Evolutionary conservation across 2,329 filamentous ascomycete species (phyloP).

Genomic region (Colletotrichum musicola): DNA sequence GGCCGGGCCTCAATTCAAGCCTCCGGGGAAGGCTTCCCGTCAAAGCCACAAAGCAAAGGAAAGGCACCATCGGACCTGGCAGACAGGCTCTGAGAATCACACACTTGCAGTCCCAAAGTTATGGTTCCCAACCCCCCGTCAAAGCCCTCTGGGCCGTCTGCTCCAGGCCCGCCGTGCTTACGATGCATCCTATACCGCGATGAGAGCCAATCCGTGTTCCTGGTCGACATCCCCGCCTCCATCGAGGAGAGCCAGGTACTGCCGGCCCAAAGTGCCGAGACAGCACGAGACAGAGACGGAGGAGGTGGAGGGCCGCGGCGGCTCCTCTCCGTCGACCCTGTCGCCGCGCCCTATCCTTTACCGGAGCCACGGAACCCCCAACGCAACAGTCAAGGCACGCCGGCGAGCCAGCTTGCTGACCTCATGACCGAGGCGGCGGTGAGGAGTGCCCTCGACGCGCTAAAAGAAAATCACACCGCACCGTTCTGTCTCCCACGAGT

Average conservation of each 20-base stretch:
- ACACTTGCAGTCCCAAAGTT: background rate
- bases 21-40: conserved; percentile 22
- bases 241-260: conserved; percentile 75
- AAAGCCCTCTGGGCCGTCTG: background rate
- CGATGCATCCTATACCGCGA: conserved; percentile 36
- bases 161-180: background rate
- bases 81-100: background rate
- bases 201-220: conserved; percentile 54
- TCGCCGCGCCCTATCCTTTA: conserved; percentile 60
- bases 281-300: background rate
- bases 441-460: conserved; percentile 56
- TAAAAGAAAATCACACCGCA: conserved; percentile 52
- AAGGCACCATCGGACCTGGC: conserved; percentile 12
- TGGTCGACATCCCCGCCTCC: conserved; percentile 79
- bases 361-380: conserved; percentile 63
- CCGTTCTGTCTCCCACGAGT: conserved; percentile 62
- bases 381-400: conserved; percentile 49
- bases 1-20: conserved; percentile 13
- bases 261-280: conserved; percentile 46
- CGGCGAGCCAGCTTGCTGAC: conserved; percentile 64
- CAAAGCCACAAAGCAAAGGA: conserved; percentile 20
- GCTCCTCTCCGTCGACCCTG: conserved; percentile 60
- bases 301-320: conserved; percentile 48
- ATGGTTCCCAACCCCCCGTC: conserved; percentile 7
- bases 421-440: conserved; percentile 65